Conservation (phyloP, 2,329 filamentous ascomycete species). For the Diplodia seriata region DNA sequence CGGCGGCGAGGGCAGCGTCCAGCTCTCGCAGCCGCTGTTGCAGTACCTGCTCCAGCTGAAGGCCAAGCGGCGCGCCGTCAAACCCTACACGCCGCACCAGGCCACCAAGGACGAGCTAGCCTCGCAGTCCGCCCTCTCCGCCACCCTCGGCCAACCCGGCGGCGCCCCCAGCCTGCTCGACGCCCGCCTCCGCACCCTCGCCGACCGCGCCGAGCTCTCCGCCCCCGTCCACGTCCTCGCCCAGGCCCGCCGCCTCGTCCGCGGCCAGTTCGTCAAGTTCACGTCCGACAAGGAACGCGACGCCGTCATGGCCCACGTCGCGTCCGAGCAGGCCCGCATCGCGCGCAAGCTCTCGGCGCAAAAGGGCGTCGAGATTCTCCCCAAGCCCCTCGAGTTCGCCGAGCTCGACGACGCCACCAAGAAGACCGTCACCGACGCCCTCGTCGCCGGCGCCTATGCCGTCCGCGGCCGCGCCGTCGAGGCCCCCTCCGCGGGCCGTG, state of each 20-base stretch:
- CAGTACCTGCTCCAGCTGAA: conserved; percentile 23
- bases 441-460: conserved; percentile 21
- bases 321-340: conserved; percentile 10
- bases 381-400: conserved; percentile 28
- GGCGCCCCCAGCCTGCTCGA: conserved; percentile 23
- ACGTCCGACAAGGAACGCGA: conserved; percentile 24
- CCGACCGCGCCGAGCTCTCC: conserved; percentile 17
- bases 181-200: conserved; percentile 15
- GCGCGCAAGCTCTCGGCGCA: conserved; percentile 26
- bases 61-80: conserved; percentile 14
- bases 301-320: conserved; percentile 18
- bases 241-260: conserved; percentile 22
- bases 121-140: conserved; percentile 21
- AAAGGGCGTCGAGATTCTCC: conserved; percentile 28
- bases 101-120: conserved; percentile 3
- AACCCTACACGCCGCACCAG: conserved; percentile 9
- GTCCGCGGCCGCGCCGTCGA: not conserved
- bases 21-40: conserved; percentile 21
- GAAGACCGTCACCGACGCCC: conserved; percentile 1
- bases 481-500: not conserved
- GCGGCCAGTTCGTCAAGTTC: conserved; percentile 32
- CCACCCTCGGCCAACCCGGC: conserved; percentile 23
- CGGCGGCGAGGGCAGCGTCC: not conserved
- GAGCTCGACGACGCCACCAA: not conserved
- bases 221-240: not conserved